phyloP scores from a whole-genome alignment of 768 basidiomycete species.

The Boletus rubescentipes region DNA sequence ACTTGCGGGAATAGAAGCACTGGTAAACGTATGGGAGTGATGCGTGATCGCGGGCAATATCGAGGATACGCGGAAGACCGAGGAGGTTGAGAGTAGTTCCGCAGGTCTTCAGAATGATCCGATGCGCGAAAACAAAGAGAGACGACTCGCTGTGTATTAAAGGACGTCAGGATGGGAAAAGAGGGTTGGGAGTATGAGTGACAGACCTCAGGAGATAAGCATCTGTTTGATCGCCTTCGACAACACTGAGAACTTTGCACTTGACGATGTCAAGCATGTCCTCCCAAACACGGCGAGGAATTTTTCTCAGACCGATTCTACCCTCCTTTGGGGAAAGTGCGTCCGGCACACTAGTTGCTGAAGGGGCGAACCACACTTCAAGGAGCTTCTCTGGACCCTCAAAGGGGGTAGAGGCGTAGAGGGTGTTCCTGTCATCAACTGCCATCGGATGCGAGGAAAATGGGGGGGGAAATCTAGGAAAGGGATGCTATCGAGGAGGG shows the following conservation, averaged over 20 bases:
- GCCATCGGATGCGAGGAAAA: constrained; percentile 21
- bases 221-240: constrained; percentile 87
- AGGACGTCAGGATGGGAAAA: constrained; percentile 12
- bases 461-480: constrained; percentile 14
- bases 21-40: constrained; percentile 72
- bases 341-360: constrained; percentile 56
- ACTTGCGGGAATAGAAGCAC: constrained; percentile 97
- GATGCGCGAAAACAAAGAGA: constrained; percentile 91
- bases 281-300: constrained; percentile 83
- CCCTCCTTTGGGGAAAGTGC: constrained; percentile 37
- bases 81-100: constrained; percentile 97
- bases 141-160: constrained; percentile 83
- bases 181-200: not conserved
- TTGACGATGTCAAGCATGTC: constrained; percentile 96
- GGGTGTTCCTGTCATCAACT: constrained; percentile 17
- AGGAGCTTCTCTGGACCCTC: constrained; percentile 95
- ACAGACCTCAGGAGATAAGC: constrained; percentile 94
- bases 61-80: constrained; percentile 91
- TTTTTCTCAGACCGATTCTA: constrained; percentile 72
- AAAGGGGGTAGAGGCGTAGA: constrained; percentile 55
- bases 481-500: constrained; percentile 49
- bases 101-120: constrained; percentile 97
- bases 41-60: constrained; percentile 77
- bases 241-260: constrained; percentile 91
- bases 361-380: constrained; percentile 96